Evolutionary conservation across 148 eudicot species (phyloP), one percentile per base, ranked within the genome.

Genomic region (Spergularia bocconei): DNA sequence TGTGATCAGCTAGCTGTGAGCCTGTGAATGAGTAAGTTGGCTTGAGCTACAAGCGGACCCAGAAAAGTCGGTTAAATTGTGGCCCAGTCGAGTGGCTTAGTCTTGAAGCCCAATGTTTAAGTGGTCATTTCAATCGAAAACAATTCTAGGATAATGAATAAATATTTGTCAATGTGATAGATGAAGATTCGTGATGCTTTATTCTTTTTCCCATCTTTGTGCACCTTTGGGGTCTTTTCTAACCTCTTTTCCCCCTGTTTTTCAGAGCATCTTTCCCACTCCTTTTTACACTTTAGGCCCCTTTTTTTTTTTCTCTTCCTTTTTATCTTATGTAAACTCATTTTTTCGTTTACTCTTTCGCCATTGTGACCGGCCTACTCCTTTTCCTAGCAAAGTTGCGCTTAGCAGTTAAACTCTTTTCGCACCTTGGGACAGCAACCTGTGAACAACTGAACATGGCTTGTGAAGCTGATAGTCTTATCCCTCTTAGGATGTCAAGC

Each of bases 191-290:
- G 51, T 65, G 52, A 66, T 4, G 25, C 20, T 66, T 15, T 66
- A 66, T 66, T 39, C 68, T 64, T n/a, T 29, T 66, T 41, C 11
- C 69, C 7, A 16, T 39, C 69, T 38, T 66, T 66, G 69, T n/a
- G 51, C 25, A 41, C 13, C n/a, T 39, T 41, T 14, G 36, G 36
- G 11, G 13, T 41, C 25, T 65, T 65, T 65, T 65, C 48, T n/a
- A 65, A 44, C 48, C 48, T 17, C 23, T 65, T 65, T 65, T 29
- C 17, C 50, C 23, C 21, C 23, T 14, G 13, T n/a, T 65, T 65
- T 65, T 65, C 13, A 6, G 17, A 41, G 51, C 23, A 39, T 65
- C 51, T 67, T 47, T 12, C 19, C n/a, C 5, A 17, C 12, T 7
- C 17, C 70, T 38, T 65, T 65, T 65, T 65, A 38, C 50, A 13